A percentile compares a stretch with the other conserved stretches of the same genome.
These are phyloP conservation scores for Fusarium nematophilum DNA, from an alignment of 2,329 filamentous ascomycete genomes.

Conservation along the genomic window DNA sequence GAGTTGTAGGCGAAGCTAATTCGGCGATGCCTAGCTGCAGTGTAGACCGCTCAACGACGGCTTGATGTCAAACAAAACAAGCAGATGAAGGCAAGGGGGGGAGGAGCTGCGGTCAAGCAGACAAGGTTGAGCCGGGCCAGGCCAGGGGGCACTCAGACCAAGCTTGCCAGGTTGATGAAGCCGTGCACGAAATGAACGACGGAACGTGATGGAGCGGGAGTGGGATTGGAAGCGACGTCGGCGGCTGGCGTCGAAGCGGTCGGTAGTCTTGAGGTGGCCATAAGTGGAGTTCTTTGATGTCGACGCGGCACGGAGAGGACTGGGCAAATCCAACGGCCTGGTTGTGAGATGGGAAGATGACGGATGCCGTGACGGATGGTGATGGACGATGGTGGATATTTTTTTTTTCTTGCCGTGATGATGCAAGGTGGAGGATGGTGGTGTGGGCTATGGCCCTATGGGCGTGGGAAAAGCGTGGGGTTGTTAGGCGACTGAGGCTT, in stretches of 20 bases:
- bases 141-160: neutral
- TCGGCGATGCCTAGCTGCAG: no score
- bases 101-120: constrained; percentile 1
- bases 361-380: constrained; percentile 9
- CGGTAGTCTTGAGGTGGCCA: constrained; percentile 3
- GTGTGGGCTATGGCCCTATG: constrained; percentile 39
- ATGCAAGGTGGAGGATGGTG: constrained; percentile 35
- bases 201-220: constrained; percentile 8
- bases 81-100: neutral
- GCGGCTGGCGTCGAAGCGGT: constrained; percentile 4
- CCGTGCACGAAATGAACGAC: no score
- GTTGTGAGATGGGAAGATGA: constrained; percentile 5
- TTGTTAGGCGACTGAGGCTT: constrained; percentile 14
- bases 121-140: constrained; percentile 6
- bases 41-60: neutral
- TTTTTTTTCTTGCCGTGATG: constrained; percentile 22
- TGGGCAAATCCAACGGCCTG: neutral
- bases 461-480: constrained; percentile 27
- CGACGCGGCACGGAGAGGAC: neutral
- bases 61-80: constrained; percentile 7
- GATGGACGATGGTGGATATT: constrained; percentile 28
- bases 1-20: constrained; percentile 3
- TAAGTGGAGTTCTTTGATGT: constrained; percentile 4
- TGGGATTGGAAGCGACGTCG: constrained; percentile 1
- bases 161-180: constrained; percentile 6